Evolutionary conservation across 371 early-diverging fungal species (phyloP).

Genomic region (Mucor sp.): DNA sequence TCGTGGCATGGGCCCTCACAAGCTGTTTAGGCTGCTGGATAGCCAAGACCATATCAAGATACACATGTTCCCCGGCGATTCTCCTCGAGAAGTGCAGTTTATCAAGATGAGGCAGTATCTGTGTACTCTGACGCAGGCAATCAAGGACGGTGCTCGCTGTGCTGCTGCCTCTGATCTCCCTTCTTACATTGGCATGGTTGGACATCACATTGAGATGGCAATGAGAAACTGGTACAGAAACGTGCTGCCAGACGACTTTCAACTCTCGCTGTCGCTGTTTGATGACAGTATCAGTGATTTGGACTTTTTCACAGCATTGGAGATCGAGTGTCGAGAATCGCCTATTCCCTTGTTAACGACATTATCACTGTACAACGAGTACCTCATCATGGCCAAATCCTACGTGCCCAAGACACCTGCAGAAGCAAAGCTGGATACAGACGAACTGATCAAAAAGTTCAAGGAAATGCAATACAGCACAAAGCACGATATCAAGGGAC

Average conservation of each 20-base stretch:
- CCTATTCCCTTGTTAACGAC: constrained; percentile 25
- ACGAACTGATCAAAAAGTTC: background rate
- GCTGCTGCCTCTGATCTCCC: constrained; percentile 9
- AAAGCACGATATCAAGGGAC: background rate
- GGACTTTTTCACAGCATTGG: constrained; percentile 18
- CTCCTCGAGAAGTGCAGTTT: constrained; percentile 18
- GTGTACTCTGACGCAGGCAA: constrained; percentile 2
- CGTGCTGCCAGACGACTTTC: constrained; percentile 20
- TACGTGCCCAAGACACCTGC: constrained; percentile 13
- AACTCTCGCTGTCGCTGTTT: constrained; percentile 33
- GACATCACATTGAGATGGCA: constrained; percentile 40
- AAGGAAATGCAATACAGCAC: background rate
- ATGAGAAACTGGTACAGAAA: constrained; percentile 41
- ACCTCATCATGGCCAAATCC: constrained; percentile 20
- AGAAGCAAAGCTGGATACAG: background rate
- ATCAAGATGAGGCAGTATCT: constrained; percentile 13
- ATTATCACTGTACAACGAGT: constrained; percentile 29
- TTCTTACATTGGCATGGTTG: constrained; percentile 26
- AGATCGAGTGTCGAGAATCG: constrained; percentile 13
- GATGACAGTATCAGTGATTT: constrained; percentile 24
- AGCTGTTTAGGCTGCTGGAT: background rate
- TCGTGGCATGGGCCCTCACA: background rate
- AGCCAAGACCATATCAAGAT: background rate
- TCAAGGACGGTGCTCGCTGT: constrained; percentile 10
- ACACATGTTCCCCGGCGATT: constrained; percentile 12